phyloP scores from a whole-genome alignment of 2,329 filamentous ascomycete genomes.

The Septoria linicola region DNA sequence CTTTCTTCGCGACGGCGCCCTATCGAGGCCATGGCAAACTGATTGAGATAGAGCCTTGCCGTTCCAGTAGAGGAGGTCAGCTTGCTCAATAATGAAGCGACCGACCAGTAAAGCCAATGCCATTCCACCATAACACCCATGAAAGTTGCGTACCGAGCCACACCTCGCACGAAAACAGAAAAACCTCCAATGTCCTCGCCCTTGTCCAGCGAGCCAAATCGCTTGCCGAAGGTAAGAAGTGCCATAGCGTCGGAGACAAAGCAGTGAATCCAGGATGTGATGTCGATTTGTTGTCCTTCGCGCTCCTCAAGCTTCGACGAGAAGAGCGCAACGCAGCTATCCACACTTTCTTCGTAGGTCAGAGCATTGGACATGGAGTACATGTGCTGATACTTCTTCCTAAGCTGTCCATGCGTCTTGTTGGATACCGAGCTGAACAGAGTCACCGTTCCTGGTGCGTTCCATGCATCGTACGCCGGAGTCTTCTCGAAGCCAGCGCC shows the following conservation, averaged over 20 bases:
- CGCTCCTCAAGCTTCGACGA: neutral
- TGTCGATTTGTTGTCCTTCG: conserved; percentile 5
- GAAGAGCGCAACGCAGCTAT: conserved; percentile 11
- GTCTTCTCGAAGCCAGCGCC: conserved; percentile 23
- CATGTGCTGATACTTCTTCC: conserved; percentile 10
- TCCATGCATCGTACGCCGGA: conserved; percentile 13
- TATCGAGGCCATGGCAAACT: conserved; percentile 29
- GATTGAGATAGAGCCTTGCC: conserved; percentile 25
- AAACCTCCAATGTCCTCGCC: conserved; percentile 36
- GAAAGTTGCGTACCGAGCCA: conserved; percentile 1
- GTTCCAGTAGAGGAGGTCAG: conserved; percentile 32
- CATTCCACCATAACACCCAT: neutral
- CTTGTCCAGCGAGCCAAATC: conserved; percentile 41
- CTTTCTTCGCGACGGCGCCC: conserved; percentile 32
- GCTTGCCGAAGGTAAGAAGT: conserved; percentile 36
- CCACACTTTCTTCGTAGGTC: conserved; percentile 19
- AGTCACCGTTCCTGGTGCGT: neutral
- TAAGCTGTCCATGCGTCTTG: neutral
- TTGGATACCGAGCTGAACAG: conserved; percentile 5
- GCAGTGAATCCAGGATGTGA: conserved; percentile 27
- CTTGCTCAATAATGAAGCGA: conserved; percentile 38
- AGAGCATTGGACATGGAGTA: conserved; percentile 23
- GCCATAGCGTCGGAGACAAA: conserved; percentile 46
- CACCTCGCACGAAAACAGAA: neutral
- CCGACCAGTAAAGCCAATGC: neutral